Evolutionary conservation across 345 rosid species (phyloP).

Genomic region (Camelina neglecta): DNA sequence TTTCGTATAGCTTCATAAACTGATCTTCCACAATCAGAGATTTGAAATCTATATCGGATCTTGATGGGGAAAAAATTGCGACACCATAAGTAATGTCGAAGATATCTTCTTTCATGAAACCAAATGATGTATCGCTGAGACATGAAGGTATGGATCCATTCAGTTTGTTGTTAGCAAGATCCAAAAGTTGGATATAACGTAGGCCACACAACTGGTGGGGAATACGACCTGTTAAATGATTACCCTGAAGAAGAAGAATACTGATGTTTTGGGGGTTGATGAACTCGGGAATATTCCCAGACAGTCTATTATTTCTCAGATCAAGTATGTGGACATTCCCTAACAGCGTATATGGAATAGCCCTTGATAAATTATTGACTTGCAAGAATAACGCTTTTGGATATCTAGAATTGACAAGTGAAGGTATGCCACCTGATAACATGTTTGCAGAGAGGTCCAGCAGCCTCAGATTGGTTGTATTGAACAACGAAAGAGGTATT

Average conservation of each 20-base stretch:
- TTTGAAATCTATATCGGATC: no score
- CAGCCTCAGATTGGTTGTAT: background rate
- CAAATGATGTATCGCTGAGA: background rate
- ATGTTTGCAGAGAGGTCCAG: slow-evolving; percentile 26
- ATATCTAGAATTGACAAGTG: background rate
- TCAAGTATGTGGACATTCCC: background rate
- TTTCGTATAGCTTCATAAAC: no score
- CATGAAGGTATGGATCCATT: slow-evolving; percentile 25
- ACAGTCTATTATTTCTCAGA: background rate
- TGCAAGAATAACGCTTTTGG: background rate
- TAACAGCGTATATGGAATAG: background rate
- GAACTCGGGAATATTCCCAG: slow-evolving; percentile 1
- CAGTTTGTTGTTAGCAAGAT: slow-evolving; percentile 19
- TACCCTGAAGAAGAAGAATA: slow-evolving; percentile 2
- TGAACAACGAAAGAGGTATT: background rate
- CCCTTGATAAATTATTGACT: background rate
- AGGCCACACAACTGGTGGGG: background rate
- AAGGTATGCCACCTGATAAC: slow-evolving; percentile 19
- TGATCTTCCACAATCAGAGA: no score
- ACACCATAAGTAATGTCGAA: no score
- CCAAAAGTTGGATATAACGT: background rate
- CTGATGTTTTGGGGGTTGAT: background rate
- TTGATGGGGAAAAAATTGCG: no score
- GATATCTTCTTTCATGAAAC: background rate
- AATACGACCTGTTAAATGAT: background rate